A percentile compares a stretch with the other conserved stretches of the same genome.
Conservation (phyloP, 1,284 basidiomycete genomes). For the Gomphus bonarii region DNA sequence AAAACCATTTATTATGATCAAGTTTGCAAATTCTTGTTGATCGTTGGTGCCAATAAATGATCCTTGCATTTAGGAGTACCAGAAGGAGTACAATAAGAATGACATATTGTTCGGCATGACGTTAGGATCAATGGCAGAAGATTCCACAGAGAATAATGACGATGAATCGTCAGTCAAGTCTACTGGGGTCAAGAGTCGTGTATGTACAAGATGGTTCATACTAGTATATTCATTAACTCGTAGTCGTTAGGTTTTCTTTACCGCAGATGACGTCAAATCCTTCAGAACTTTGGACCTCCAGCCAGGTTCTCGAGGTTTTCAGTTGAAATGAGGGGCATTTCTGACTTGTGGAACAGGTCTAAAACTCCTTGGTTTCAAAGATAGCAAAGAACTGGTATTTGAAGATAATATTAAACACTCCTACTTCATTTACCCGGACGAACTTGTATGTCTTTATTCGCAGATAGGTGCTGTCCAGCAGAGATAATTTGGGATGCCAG, state of each 20-base stretch:
- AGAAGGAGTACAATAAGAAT: slow-evolving; percentile 46
- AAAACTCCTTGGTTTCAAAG: slow-evolving; percentile 89
- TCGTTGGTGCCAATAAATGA: neutral
- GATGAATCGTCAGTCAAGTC: slow-evolving; percentile 15
- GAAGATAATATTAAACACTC: slow-evolving; percentile 91
- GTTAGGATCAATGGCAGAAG: slow-evolving; percentile 33
- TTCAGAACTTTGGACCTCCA: slow-evolving; percentile 73
- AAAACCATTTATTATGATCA: slow-evolving; percentile 73
- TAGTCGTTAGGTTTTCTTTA: slow-evolving; percentile 67
- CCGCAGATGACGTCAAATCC: slow-evolving; percentile 70
- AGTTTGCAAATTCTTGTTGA: slow-evolving; percentile 30
- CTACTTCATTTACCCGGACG: slow-evolving; percentile 88
- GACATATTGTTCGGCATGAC: slow-evolving; percentile 55
- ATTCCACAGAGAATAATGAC: slow-evolving; percentile 34
- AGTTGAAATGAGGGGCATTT: neutral
- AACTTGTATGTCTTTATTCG: slow-evolving; percentile 45
- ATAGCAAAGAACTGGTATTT: slow-evolving; percentile 57
- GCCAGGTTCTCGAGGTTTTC: slow-evolving; percentile 38
- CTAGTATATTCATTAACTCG: neutral
- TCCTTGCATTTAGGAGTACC: slow-evolving; percentile 34
- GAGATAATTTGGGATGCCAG: slow-evolving; percentile 26
- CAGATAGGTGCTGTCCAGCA: neutral
- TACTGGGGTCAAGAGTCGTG: slow-evolving; percentile 12
- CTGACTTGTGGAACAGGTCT: slow-evolving; percentile 37
- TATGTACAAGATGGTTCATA: neutral